Evolutionary conservation across 2,329 filamentous ascomycete genomes (phyloP).

Genomic region (Ascochyta rabiei): DNA sequence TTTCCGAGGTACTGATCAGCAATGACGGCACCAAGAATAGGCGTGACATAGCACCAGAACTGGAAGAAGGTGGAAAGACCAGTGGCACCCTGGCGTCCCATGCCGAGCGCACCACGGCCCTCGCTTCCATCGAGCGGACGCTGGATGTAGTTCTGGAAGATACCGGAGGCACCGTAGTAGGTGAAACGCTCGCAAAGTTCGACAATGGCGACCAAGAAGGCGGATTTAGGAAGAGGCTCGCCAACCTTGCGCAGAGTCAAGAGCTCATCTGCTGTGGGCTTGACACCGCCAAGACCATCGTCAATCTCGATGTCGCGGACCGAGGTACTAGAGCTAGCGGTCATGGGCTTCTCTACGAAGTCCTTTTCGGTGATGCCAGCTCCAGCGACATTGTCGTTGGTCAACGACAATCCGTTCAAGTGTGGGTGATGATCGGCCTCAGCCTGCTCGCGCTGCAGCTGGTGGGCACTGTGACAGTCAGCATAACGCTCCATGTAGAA

Average conservation of each 20-base stretch:
- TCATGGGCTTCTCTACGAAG: constrained; percentile 16
- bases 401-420: constrained; percentile 34
- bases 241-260: constrained; percentile 53
- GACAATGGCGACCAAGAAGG: constrained; percentile 57
- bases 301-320: constrained; percentile 26
- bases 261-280: constrained; percentile 52
- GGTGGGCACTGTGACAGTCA: constrained; percentile 35
- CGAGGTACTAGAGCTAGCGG: constrained; percentile 24
- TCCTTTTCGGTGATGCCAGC: constrained; percentile 30
- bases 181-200: constrained; percentile 59
- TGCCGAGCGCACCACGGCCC: constrained; percentile 50
- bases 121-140: constrained; percentile 46
- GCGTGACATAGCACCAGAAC: constrained; percentile 51
- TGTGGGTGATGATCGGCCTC: constrained; percentile 38
- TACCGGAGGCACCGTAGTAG: constrained; percentile 54
- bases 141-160: constrained; percentile 59
- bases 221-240: constrained; percentile 54
- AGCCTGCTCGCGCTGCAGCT: constrained; percentile 37
- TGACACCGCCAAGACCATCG: constrained; percentile 40
- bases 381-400: constrained; percentile 25
- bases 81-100: constrained; percentile 54
- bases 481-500: not conserved
- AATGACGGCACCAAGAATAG: constrained; percentile 56
- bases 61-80: constrained; percentile 55
- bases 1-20: constrained; percentile 75